phyloP scores from a whole-genome alignment of 192 early-diverging fungal genomes.

The Kappamyces sp. region DNA sequence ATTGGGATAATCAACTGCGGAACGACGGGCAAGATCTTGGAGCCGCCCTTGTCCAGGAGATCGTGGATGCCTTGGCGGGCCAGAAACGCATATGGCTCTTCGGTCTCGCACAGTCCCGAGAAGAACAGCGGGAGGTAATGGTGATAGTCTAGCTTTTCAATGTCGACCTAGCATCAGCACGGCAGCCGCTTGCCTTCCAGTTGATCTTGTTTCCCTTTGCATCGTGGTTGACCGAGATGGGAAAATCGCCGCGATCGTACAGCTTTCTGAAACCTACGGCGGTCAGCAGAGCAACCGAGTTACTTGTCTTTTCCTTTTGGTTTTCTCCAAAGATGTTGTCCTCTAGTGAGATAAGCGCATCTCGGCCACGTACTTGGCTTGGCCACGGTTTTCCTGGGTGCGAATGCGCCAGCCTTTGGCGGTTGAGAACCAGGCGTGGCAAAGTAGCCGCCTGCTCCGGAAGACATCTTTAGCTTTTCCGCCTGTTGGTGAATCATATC shows the following conservation, averaged over 20 bases:
- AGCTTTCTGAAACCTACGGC: conserved; percentile 48
- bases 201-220: conserved; percentile 64
- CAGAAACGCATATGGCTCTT: conserved; percentile 58
- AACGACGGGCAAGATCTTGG: conserved; percentile 57
- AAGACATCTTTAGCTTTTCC: conserved; percentile 16
- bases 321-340: conserved; percentile 4
- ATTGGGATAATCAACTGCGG: conserved; percentile 61
- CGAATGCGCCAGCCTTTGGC: conserved; percentile 57
- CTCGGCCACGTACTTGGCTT: not conserved
- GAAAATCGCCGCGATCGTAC: conserved; percentile 58
- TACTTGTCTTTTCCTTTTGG: conserved; percentile 18
- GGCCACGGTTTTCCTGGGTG: conserved; percentile 27
- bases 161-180: conserved; percentile 41
- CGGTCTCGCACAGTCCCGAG: conserved; percentile 57
- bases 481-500: not conserved
- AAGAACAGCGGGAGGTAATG: conserved; percentile 64
- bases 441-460: conserved; percentile 53
- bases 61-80: conserved; percentile 61
- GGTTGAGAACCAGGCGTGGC: conserved; percentile 49
- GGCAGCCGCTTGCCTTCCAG: conserved; percentile 42
- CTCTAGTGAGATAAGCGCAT: not conserved
- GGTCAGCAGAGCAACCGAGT: conserved; percentile 1
- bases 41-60: conserved; percentile 54
- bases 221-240: conserved; percentile 57
- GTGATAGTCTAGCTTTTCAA: conserved; percentile 62